Evolutionary conservation across 352 stramenopile species (phyloP).

Genomic region (Pythium plurisporium): DNA sequence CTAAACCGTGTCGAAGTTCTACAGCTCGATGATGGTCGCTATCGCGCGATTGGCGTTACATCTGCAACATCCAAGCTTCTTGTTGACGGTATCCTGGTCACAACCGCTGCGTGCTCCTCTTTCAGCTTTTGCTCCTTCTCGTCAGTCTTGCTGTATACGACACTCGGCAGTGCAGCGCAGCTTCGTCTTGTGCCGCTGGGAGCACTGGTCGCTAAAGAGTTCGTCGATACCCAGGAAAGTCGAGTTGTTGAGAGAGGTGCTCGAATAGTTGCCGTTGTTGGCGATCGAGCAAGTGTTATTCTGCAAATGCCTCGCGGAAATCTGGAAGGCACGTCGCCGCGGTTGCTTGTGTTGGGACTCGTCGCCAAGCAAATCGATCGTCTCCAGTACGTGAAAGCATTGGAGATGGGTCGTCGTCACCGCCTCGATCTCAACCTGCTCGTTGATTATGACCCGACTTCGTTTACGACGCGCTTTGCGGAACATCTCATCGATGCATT

Average conservation of each 20-base stretch:
- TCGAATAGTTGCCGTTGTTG: conserved; percentile 49
- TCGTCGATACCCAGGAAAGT: conserved; percentile 15
- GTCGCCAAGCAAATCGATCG: conserved; percentile 36
- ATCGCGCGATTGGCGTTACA: conserved; percentile 42
- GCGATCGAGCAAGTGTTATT: conserved; percentile 49
- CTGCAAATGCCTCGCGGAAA: conserved; percentile 78
- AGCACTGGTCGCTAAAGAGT: conserved; percentile 10
- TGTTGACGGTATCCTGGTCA: conserved; percentile 39
- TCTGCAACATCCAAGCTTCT: conserved; percentile 41
- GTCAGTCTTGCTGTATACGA: conserved; percentile 59
- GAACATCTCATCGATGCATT: conserved; percentile 30
- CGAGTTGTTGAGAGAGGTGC: conserved; percentile 63
- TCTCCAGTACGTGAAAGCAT: conserved; percentile 37
- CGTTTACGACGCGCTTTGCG: conserved; percentile 36
- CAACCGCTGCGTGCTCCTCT: conserved; percentile 43
- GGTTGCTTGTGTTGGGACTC: conserved; percentile 54
- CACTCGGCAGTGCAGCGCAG: conserved; percentile 46
- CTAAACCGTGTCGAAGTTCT: conserved; percentile 42
- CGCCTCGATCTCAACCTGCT: conserved; percentile 77
- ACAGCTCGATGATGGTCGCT: not conserved
- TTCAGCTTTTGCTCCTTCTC: conserved; percentile 45
- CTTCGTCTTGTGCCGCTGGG: conserved; percentile 48
- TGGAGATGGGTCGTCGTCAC: conserved; percentile 74
- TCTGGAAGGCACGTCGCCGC: conserved; percentile 58
- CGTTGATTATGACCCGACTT: conserved; percentile 48